A percentile compares a stretch with the other conserved stretches of the same genome.
Conservation (phyloP, 2,329 filamentous ascomycete genomes). For the Cercospora berteroae region DNA sequence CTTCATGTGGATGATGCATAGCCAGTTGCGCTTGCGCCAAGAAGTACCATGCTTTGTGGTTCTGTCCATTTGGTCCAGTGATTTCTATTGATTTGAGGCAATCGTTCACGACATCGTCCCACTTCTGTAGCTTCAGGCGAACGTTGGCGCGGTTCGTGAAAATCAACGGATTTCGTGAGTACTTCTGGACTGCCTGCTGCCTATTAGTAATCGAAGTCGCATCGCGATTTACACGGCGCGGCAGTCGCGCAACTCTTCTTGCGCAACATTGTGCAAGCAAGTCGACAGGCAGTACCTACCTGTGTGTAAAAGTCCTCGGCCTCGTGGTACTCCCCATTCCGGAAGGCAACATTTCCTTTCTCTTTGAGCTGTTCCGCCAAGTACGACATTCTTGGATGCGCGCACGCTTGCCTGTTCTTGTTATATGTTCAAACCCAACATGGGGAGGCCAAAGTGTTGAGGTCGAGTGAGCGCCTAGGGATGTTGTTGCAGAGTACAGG, state of each 20-base stretch:
- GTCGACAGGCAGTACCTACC: not conserved
- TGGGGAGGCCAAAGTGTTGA: not conserved
- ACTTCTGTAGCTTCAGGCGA: conserved; percentile 70
- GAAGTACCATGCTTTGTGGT: conserved; percentile 74
- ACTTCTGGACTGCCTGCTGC: conserved; percentile 66
- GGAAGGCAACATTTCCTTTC: conserved; percentile 64
- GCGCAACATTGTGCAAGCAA: not conserved
- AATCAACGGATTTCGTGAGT: conserved; percentile 72
- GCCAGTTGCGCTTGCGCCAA: conserved; percentile 80
- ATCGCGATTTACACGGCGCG: not conserved
- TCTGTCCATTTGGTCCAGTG: conserved; percentile 46
- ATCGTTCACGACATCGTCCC: conserved; percentile 73
- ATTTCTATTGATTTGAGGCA: conserved; percentile 72
- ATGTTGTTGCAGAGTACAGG: not conserved
- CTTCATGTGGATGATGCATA: conserved; percentile 69
- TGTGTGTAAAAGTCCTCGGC: conserved; percentile 68
- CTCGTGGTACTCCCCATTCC: conserved; percentile 60
- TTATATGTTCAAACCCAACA: not conserved
- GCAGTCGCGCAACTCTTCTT: not conserved
- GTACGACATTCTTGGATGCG: conserved; percentile 27
- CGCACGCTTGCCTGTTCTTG: not conserved
- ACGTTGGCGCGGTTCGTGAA: conserved; percentile 90
- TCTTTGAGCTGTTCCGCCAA: conserved; percentile 49
- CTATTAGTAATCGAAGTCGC: not conserved
- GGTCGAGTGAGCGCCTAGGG: not conserved